These are phyloP conservation scores for Tephrocybe sp. DNA, from an alignment of 768 basidiomycete species.

Conservation along the genomic window DNA sequence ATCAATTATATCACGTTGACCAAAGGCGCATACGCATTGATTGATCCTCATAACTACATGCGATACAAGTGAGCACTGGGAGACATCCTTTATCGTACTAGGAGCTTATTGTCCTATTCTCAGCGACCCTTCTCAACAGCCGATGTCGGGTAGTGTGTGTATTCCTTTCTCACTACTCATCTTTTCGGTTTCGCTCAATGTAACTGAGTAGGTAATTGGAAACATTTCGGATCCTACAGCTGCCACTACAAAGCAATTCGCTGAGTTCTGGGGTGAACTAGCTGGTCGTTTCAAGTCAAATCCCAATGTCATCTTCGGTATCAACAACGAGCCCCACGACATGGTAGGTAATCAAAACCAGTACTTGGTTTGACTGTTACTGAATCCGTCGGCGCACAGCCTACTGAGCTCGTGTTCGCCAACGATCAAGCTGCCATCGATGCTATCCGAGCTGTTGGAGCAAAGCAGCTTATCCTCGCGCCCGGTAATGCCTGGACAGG, in stretches of 20 bases:
- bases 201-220: conserved; percentile 37
- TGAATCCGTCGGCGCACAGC: conserved; percentile 17
- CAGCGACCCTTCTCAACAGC: conserved; percentile 42
- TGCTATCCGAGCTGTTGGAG: conserved; percentile 37
- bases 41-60: conserved; percentile 50
- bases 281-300: conserved; percentile 37
- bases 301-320: conserved; percentile 43
- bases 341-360: conserved; percentile 27
- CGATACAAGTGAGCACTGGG: conserved; percentile 36
- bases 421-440: conserved; percentile 45
- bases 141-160: conserved; percentile 40
- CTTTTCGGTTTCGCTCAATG: no score
- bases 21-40: conserved; percentile 39
- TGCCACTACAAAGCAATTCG: conserved; percentile 41
- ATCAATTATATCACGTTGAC: conserved; percentile 38
- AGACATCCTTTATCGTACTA: not conserved
- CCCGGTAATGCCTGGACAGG: conserved; percentile 47
- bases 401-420: conserved; percentile 36
- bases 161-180: not conserved
- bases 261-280: conserved; percentile 39
- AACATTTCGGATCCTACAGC: conserved; percentile 41
- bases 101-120: not conserved
- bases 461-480: conserved; percentile 40
- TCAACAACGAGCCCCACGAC: conserved; percentile 46
- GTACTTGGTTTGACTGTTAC: not conserved